Conservation (phyloP, 1,284 basidiomycete genomes). For the Veloboletus limbatus region DNA sequence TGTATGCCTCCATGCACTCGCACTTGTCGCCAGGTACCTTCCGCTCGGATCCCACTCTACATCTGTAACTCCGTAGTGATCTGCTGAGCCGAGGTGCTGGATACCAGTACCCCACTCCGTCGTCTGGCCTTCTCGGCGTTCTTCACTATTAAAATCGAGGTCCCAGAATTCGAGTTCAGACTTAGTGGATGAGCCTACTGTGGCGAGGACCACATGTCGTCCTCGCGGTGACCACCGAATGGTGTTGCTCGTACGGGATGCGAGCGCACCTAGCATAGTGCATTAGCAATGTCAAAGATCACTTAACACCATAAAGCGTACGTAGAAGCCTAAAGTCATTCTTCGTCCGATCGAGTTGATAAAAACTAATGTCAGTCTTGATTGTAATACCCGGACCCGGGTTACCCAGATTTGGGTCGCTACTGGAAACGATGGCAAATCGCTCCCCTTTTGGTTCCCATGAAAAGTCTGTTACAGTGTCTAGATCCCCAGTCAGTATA, state of each 20-base stretch:
- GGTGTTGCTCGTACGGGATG: conserved; percentile 89
- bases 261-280: conserved; percentile 60
- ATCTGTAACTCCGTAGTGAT: conserved; percentile 98
- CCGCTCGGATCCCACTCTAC: conserved; percentile 99
- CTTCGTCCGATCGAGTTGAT: conserved; percentile 90
- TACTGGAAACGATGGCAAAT: conserved; percentile 94
- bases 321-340: conserved; percentile 93
- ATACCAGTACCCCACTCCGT: conserved; percentile 86
- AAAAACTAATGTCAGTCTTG: conserved; percentile 97
- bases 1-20: conserved; percentile 93
- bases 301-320: conserved; percentile 36
- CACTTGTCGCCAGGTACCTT: conserved; percentile 90
- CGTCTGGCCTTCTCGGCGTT: conserved; percentile 61
- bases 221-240: conserved; percentile 98
- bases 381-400: conserved; percentile 87
- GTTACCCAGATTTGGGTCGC: conserved; percentile 91
- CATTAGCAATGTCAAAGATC: conserved; percentile 4
- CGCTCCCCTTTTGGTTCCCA: conserved; percentile 98
- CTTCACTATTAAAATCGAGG: conserved; percentile 86
- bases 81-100: conserved; percentile 83
- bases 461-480: conserved; percentile 94
- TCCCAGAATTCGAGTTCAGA: conserved; percentile 99
- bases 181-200: conserved; percentile 92
- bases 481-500: conserved; percentile 42
- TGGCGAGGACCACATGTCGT: conserved; percentile 93